phyloP scores from a whole-genome alignment of 352 stramenopile genomes.

The Halophytophthora batemanensis region DNA sequence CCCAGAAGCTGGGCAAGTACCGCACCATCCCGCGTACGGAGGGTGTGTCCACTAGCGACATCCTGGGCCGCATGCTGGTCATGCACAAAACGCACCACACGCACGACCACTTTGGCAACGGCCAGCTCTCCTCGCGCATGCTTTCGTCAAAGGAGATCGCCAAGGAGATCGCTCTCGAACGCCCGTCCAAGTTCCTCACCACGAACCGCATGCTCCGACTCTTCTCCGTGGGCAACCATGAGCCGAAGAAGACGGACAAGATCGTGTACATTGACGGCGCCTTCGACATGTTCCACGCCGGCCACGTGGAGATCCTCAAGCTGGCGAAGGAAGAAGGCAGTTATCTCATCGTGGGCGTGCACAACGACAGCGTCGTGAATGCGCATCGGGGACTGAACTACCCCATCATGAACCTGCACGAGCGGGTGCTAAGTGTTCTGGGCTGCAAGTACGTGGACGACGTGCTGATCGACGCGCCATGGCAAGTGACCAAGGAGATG shows the following conservation, averaged over 20 bases:
- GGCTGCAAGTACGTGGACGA: conserved; percentile 97
- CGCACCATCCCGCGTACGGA: conserved; percentile 95
- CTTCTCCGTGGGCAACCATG: conserved; percentile 87
- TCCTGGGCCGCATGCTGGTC: conserved; percentile 97
- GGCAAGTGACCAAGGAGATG: conserved; percentile 95
- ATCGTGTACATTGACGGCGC: conserved; percentile 98
- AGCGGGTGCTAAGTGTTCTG: conserved; percentile 95
- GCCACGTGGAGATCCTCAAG: conserved; percentile 96
- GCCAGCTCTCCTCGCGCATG: conserved; percentile 75
- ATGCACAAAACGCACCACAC: conserved; percentile 94
- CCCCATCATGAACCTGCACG: conserved; percentile 98
- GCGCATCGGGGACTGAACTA: conserved; percentile 89
- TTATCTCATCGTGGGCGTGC: conserved; percentile 96
- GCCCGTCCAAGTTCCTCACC: conserved; percentile 93
- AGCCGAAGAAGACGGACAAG: conserved; percentile 85
- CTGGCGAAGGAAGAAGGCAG: conserved; percentile 89
- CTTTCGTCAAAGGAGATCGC: conserved; percentile 29
- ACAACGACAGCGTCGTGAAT: conserved; percentile 94
- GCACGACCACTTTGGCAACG: conserved; percentile 75
- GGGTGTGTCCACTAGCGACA: conserved; percentile 98
- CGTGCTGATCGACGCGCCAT: conserved; percentile 97
- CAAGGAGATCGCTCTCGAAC: conserved; percentile 47
- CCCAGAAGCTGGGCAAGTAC: conserved; percentile 96
- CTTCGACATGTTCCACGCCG: conserved; percentile 99
- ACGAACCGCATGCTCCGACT: conserved; percentile 94